Base-by-base conservation (phyloP, 2,329 filamentous ascomycete species). In the Domatiomyces catenatus region DNA sequence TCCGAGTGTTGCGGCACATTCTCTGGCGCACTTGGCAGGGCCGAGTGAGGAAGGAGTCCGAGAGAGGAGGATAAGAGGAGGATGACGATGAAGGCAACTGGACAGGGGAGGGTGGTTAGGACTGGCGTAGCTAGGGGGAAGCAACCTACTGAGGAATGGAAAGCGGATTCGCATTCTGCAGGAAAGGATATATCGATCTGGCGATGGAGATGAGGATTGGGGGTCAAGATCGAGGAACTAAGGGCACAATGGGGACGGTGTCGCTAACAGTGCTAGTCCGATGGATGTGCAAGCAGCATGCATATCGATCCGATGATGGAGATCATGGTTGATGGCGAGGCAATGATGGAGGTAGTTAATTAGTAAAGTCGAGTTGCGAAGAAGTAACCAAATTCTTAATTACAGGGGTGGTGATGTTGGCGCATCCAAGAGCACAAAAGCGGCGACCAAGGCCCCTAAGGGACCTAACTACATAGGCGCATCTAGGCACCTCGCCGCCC, bases 81-180 rank as follows among this genome's bases (percentile, higher is more conserved):
- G 60, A 95, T 77, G 59, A 73, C 67, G 58, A 70, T 58, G 62
- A 81, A 90, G 57, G 75, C 74, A 64, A 79, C 84, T 89, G 62
- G 26, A 28, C 22, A 32, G 48, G 18, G 50, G 47, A 51, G 49
- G 56, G 56, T 49, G 54, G 56, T 36, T 50, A 15, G 20, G 5
- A 7, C 5, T 43, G 8, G 20, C 19, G 8, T 32, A 15, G 24
- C 24, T 8, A 32, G 28, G 26, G 42, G 26, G 12, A 43, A 15
- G 3, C 3, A 54, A 71, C 79, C 63, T 72, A 92, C 89, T 86
- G 71, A 87, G 87, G 65, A 94, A 94, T 50, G 85, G 84, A 61
- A 88, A 78, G 63, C 89, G 80, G 71, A 95, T 86, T 68, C 86
- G 84, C 84, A 94, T 92, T 57, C 66, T 39, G 32, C 32, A 39